Percentiles rank a stretch among this genome's conserved stretches.
These are phyloP conservation scores for Pythium pyrilobum DNA, from an alignment of 352 stramenopile genomes.

Conservation along the genomic window DNA sequence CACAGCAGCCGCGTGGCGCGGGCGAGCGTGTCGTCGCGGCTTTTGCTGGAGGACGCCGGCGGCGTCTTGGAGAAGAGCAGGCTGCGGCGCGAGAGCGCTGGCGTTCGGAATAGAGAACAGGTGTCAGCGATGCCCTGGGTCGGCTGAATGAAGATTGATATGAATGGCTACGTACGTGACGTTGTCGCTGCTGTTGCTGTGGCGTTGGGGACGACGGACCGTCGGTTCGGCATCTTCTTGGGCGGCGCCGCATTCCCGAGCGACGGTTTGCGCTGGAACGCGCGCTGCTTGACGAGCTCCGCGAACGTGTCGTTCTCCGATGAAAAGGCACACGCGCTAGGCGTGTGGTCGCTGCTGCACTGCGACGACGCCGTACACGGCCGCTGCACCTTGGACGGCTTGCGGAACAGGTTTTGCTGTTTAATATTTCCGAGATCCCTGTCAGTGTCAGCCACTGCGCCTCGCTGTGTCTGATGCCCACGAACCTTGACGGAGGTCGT, in stretches of 20 bases:
- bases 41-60: background rate
- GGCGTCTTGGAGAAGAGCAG: constrained; percentile 9
- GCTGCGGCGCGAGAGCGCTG: constrained; percentile 17
- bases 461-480: background rate
- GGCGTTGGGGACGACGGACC: background rate
- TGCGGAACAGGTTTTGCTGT: constrained; percentile 13
- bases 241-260: constrained; percentile 13
- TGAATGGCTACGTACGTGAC: constrained; percentile 19
- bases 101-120: too few relatives aligned
- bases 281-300: constrained; percentile 54
- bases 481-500: constrained; percentile 14
- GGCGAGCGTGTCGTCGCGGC: background rate
- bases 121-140: too few relatives aligned
- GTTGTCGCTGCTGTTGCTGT: background rate
- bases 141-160: too few relatives aligned
- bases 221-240: constrained; percentile 22
- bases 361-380: constrained; percentile 13
- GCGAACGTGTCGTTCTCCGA: constrained; percentile 20
- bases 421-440: background rate
- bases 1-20: constrained; percentile 9
- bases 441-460: background rate
- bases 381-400: constrained; percentile 15
- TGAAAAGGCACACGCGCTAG: background rate
- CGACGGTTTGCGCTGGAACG: constrained; percentile 48
- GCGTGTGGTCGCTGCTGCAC: background rate